Evolutionary conservation across 371 early-diverging fungal genomes (phyloP), one percentile per base, ranked within the genome.

Genomic region (Lichtheimia ramosa): DNA sequence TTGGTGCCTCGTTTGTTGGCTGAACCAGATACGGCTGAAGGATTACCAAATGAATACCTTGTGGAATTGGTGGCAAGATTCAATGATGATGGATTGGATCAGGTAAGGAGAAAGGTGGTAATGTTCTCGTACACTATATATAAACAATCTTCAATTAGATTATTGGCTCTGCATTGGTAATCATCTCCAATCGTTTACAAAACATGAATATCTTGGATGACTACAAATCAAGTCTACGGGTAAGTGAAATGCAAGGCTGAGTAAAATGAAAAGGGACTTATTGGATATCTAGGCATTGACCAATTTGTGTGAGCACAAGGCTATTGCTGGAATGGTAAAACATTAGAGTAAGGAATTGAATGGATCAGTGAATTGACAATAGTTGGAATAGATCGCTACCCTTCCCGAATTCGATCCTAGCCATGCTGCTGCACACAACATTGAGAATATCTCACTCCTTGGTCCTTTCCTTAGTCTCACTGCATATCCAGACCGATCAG

Each of bases 391-490:
- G 79, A 54, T 88, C n/a, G 64, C 85, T 28, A 74, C 64, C 48
- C 43, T 81, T 73, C 43, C 78, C 56, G 61, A 90, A 69, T 69
- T 96, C 73, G 76, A 85, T 61, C 92, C 92, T 2, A 52, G 62
- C 0, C 62, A 80, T 51, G 68, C 76, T 1, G 74, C 75, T 0
- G 85, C 92, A 0, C 67, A 77, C 3, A 81, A 75, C 20, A 74
- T 92, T 16, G 93, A 93, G 60, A 56, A 85, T 5, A 56, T 82
- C 4, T 83, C 92, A 20, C 63, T 92, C 21, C 69, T 93, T 2
- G 95, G 95, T 0, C 92, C 92, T 5, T 89, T 89, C 51, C 83
- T 92, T 54, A 68, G 75, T 23, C 61, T 87, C 0, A 79, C 89
- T 14, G 83, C 74, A 15, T 89, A 86, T 49, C 83, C 85, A 14